These are phyloP conservation scores for Citrus reticulata DNA, from an alignment of 345 rosid species.

Conservation along the genomic window DNA sequence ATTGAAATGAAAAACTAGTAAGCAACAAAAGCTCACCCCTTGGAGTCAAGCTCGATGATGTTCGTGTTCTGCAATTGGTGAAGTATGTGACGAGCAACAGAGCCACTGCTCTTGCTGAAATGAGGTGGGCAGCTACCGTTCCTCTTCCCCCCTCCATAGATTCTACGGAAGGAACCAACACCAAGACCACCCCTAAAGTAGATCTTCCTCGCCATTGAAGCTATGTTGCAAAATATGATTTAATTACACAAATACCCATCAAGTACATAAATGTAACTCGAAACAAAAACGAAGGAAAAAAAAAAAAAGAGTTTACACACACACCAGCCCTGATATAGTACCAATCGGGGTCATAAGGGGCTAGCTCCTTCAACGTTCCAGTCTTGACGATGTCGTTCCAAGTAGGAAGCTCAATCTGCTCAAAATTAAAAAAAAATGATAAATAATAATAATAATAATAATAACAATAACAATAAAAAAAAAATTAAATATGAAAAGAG, in stretches of 20 bases:
- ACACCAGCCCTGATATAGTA: slow-evolving; percentile 27
- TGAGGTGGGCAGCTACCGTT: slow-evolving; percentile 50
- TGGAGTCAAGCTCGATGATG: slow-evolving; percentile 35
- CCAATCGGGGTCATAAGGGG: slow-evolving; percentile 42
- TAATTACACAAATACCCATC: neutral
- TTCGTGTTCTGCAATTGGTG: slow-evolving; percentile 42
- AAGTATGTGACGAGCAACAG: slow-evolving; percentile 51
- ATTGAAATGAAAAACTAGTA: neutral
- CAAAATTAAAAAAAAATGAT: neutral
- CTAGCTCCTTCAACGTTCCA: slow-evolving; percentile 29
- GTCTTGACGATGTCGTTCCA: slow-evolving; percentile 42
- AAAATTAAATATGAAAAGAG: neutral
- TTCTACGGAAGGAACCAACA: slow-evolving; percentile 46
- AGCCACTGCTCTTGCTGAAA: slow-evolving; percentile 48
- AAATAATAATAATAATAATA: neutral
- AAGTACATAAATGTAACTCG: neutral
- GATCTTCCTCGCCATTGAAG: slow-evolving; percentile 53
- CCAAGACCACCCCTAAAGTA: slow-evolving; percentile 56
- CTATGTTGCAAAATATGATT: slow-evolving; percentile 10
- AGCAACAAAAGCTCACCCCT: slow-evolving; percentile 31
- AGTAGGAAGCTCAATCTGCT: slow-evolving; percentile 8
- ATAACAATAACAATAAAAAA: no score
- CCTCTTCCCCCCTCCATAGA: slow-evolving; percentile 54
- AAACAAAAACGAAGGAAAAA: no score
- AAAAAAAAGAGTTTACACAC: neutral